These are phyloP conservation scores for Colletotrichum tropicale DNA, from an alignment of 2,329 filamentous ascomycete genomes.

Conservation along the genomic window DNA sequence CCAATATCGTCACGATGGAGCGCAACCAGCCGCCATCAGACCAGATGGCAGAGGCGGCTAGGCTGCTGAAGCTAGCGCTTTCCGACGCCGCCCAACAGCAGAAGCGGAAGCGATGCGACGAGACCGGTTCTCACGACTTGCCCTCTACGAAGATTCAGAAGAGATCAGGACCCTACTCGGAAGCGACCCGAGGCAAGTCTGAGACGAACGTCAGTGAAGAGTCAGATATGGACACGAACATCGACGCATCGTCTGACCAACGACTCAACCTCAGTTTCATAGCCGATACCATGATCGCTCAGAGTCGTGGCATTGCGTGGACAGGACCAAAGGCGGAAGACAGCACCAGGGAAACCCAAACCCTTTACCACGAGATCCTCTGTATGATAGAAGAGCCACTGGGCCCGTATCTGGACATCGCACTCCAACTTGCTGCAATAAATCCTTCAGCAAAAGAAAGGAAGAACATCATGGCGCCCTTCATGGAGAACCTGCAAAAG, in stretches of 20 bases:
- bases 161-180: not conserved
- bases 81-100: too few relatives aligned
- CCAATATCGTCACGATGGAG: too few relatives aligned
- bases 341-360: not conserved
- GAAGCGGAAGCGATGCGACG: too few relatives aligned
- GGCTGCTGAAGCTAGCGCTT: too few relatives aligned
- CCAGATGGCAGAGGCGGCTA: too few relatives aligned
- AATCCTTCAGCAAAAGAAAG: not conserved
- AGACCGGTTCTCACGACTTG: not conserved
- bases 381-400: not conserved
- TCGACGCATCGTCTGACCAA: not conserved
- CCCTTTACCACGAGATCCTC: rapidly evolving
- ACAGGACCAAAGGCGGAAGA: not conserved
- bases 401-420: not conserved
- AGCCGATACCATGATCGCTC: rapidly evolving
- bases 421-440: not conserved
- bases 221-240: not conserved
- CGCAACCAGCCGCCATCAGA: too few relatives aligned
- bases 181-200: not conserved
- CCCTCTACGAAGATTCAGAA: not conserved
- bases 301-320: rapidly evolving
- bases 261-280: not conserved
- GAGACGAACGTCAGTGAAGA: not conserved
- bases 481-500: not conserved
- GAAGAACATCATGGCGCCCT: not conserved